These are phyloP conservation scores for Ocimum tenuiflorum DNA, from an alignment of 257 asterid species.

Conservation along the genomic window DNA sequence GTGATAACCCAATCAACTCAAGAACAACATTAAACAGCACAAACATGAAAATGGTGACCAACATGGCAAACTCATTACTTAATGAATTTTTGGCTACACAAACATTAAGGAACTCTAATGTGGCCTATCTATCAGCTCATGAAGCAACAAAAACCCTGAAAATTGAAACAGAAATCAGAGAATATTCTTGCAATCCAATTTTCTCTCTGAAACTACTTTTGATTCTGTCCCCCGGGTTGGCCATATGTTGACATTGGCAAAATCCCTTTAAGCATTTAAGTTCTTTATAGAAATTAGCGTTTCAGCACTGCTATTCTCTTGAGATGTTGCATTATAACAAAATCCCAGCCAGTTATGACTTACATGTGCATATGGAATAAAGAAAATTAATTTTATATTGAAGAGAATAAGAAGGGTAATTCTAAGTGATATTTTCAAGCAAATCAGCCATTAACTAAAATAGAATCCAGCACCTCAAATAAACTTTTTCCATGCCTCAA, in stretches of 20 bases:
- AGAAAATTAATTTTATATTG: background rate
- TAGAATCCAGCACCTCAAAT: constrained; percentile 1
- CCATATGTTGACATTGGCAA: background rate
- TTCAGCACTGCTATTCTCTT: background rate
- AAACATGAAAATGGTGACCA: background rate
- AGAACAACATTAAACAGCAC: background rate
- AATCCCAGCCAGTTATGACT: constrained; percentile 8
- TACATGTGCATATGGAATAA: background rate
- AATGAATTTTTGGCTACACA: background rate
- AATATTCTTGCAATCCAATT: background rate
- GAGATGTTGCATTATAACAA: background rate
- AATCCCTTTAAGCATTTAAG: background rate
- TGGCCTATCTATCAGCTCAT: background rate
- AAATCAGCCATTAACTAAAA: background rate
- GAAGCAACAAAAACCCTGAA: background rate
- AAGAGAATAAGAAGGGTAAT: background rate
- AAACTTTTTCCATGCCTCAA: background rate
- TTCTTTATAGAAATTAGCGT: background rate
- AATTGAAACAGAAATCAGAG: background rate
- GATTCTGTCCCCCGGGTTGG: background rate
- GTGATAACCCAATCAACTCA: background rate
- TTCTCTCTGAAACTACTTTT: background rate
- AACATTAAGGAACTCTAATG: background rate
- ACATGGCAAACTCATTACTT: background rate
- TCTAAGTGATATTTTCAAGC: background rate